These are phyloP conservation scores for Paramyrothecium roridum DNA, from an alignment of 2,329 filamentous ascomycete genomes.

Conservation along the genomic window DNA sequence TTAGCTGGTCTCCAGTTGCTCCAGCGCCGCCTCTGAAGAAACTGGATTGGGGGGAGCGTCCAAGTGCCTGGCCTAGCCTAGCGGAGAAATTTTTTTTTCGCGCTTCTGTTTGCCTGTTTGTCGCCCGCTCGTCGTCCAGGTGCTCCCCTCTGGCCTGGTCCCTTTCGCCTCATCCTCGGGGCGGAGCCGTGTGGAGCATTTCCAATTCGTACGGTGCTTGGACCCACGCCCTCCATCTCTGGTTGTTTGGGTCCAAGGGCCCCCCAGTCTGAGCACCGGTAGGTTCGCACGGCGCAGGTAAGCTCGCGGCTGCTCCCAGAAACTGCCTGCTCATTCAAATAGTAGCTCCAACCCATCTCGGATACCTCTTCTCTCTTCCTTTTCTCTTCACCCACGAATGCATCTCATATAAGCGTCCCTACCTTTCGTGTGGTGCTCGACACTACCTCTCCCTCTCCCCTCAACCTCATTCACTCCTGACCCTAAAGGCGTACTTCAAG, in stretches of 20 bases:
- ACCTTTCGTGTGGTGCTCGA: slow-evolving; percentile 48
- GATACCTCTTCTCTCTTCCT: slow-evolving; percentile 22
- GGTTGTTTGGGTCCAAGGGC: background rate
- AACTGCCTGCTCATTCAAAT: slow-evolving; percentile 30
- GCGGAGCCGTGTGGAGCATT: slow-evolving; percentile 4
- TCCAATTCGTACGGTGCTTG: slow-evolving; percentile 21
- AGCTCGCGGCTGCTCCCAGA: slow-evolving; percentile 4
- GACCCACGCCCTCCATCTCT: background rate
- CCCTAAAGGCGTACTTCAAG: slow-evolving; percentile 7
- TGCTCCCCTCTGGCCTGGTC: background rate
- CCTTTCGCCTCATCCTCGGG: background rate
- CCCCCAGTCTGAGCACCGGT: slow-evolving; percentile 3
- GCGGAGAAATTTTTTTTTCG: background rate
- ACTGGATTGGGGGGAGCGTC: background rate
- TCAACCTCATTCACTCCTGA: slow-evolving; percentile 16
- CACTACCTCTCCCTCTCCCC: slow-evolving; percentile 24
- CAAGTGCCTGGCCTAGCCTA: background rate
- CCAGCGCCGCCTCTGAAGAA: background rate
- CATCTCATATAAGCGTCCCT: slow-evolving; percentile 39
- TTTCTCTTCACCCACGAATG: slow-evolving; percentile 48
- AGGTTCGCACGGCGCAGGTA: slow-evolving; percentile 8
- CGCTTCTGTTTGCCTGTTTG: background rate
- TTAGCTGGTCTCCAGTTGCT: background rate
- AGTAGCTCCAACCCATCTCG: slow-evolving; percentile 31
- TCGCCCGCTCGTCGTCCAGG: too few species aligned